Evolutionary conservation across 2,329 filamentous ascomycete genomes (phyloP).

Genomic region (Alternaria hordeiaustralica): DNA sequence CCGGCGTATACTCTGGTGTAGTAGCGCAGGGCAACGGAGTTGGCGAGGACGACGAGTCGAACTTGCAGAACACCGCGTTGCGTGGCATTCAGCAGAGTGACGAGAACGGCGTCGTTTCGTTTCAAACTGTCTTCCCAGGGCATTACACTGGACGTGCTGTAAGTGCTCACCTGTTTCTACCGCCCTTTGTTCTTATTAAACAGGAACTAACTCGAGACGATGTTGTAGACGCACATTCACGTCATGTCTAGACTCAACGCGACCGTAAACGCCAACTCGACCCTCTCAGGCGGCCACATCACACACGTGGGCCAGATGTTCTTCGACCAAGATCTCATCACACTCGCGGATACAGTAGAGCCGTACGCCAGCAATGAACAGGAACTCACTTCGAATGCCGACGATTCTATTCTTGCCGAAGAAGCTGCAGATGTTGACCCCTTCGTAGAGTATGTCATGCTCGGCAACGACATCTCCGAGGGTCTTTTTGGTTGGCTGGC

Average conservation of each 20-base stretch:
- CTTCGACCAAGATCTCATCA: constrained; percentile 50
- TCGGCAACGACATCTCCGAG: constrained; percentile 56
- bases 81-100: constrained; percentile 58
- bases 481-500: constrained; percentile 45
- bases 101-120: constrained; percentile 55
- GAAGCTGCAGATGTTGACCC: constrained; percentile 61
- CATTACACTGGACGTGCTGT: constrained; percentile 43
- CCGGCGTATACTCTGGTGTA: constrained; percentile 46
- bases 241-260: constrained; percentile 49
- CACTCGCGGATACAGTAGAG: constrained; percentile 54
- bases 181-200: not conserved
- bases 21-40: constrained; percentile 53
- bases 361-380: constrained; percentile 55
- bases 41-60: constrained; percentile 35
- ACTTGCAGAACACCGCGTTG: constrained; percentile 49
- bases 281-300: constrained; percentile 44
- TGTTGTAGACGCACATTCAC: constrained; percentile 48
- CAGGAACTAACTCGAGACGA: not conserved
- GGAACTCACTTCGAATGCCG: constrained; percentile 57
- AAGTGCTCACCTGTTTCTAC: constrained; percentile 9
- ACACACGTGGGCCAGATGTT: constrained; percentile 56
- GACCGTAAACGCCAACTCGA: constrained; percentile 49
- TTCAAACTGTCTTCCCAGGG: constrained; percentile 57
- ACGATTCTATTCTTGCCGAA: constrained; percentile 58
- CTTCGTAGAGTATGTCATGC: constrained; percentile 63